Conservation (phyloP, 371 early-diverging fungal genomes). For the Zychaea mexicana region DNA sequence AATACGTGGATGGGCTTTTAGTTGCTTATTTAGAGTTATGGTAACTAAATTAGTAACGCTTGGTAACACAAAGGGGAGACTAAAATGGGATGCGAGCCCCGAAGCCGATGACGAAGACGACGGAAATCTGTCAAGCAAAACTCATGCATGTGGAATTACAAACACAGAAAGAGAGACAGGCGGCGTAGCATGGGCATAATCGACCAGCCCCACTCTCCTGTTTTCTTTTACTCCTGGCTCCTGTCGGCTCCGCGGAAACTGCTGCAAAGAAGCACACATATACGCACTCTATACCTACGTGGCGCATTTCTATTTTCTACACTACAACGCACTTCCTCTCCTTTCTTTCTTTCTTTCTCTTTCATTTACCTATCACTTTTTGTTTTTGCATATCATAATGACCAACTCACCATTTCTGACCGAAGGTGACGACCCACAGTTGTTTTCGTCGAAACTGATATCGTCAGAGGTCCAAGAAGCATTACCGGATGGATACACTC, state of each 20-base stretch:
- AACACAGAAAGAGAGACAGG: no score
- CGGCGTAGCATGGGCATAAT: no score
- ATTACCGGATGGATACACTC: conserved; percentile 71
- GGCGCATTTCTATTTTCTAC: neutral
- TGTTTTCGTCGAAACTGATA: conserved; percentile 73
- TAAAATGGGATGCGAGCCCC: neutral
- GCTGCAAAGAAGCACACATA: neutral
- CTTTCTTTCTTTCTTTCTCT: conserved; percentile 1
- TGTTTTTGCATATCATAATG: conserved; percentile 3
- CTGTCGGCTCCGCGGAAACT: neutral
- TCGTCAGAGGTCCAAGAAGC: conserved; percentile 60
- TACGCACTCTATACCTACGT: neutral
- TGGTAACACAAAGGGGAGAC: no score
- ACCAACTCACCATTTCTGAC: conserved; percentile 7
- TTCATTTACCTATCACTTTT: conserved; percentile 8
- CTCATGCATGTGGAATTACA: neutral
- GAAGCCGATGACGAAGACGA: no score
- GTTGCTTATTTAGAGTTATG: no score
- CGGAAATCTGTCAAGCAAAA: neutral
- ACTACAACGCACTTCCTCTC: neutral
- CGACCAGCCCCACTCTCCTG: no score
- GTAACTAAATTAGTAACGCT: no score
- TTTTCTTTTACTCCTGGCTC: no score
- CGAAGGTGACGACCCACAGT: conserved; percentile 9
- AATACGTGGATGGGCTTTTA: neutral